Base-by-base conservation (phyloP, 2,329 filamentous ascomycete species). In the Sphaerostilbella broomeana region DNA sequence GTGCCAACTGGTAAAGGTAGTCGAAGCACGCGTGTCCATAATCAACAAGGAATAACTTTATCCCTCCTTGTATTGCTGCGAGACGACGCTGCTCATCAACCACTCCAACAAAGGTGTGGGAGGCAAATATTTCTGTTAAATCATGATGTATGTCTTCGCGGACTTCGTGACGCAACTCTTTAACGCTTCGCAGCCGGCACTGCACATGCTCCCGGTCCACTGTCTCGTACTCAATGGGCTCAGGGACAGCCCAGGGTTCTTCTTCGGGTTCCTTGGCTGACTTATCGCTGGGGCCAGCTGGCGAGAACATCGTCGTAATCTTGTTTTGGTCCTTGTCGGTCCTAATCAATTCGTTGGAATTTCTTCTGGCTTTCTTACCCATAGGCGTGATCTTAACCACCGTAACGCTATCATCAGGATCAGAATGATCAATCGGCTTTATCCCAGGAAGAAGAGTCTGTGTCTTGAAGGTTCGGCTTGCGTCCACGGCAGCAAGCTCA, bases 1-100 rank as follows among this genome's bases (percentile, higher is more conserved):
- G 73, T 0, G 88, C 90, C 15, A 97, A 67, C 63, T 98, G 92
- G 64, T 98, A 98, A 60, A 97, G 94, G 59, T 90, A 94, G 52
- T 97, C 90, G 46, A 80, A 84, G 58, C 79, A 85, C 1, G 85
- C 68, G 57, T 90, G 80, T 9, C 88, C 92, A 55, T 98, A 98
- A 61, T 98, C 92, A 37, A 98, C 73, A 16, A 98, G 75, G 59
- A 85, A 95, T 6, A 98, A 74, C 57, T 89, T 94, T 7, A 97
- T 84, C 11, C 90, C 92, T 24, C 86, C 81, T 63, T 98, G 92
- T 25, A 98, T 84, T 12, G 92, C 88, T n/a, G 81, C 89, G 10
- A 98, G 77, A 9, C 92, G 84, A 35, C 87, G 81, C 27, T 74
- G 76, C 54, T 90, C 84, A 55, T 98, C 92, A 2, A 97, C 86